These are phyloP conservation scores for Skeletonema grethae DNA, from an alignment of 108 stramenopile genomes.

Conservation along the genomic window DNA sequence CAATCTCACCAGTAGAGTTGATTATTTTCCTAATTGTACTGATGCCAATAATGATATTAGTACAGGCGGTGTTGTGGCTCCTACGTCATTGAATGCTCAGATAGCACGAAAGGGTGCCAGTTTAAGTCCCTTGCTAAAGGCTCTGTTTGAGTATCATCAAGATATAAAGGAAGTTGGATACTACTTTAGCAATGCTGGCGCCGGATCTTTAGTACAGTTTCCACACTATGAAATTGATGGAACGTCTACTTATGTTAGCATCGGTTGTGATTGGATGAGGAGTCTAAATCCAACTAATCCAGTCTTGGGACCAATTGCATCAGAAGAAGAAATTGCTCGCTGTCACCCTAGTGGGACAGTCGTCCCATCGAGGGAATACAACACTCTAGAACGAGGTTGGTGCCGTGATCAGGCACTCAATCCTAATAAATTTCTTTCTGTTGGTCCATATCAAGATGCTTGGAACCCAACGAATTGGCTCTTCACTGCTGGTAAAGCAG, in stretches of 20 bases:
- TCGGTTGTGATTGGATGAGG: slow-evolving; percentile 67
- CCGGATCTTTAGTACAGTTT: slow-evolving; percentile 47
- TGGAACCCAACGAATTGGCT: slow-evolving; percentile 26
- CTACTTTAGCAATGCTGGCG: slow-evolving; percentile 57
- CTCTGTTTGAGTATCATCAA: slow-evolving; percentile 55
- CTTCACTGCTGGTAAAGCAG: slow-evolving; percentile 34
- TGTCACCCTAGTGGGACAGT: slow-evolving; percentile 48
- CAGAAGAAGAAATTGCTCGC: slow-evolving; percentile 47
- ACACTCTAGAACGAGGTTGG: slow-evolving; percentile 62
- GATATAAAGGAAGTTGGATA: slow-evolving; percentile 30
- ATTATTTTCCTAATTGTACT: slow-evolving; percentile 51
- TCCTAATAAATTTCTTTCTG: slow-evolving; percentile 24
- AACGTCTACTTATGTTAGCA: slow-evolving; percentile 26
- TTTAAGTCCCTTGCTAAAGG: slow-evolving; percentile 46
- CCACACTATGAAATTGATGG: slow-evolving; percentile 29
- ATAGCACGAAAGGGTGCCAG: slow-evolving; percentile 45
- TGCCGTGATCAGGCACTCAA: slow-evolving; percentile 55
- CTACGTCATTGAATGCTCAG: slow-evolving; percentile 28
- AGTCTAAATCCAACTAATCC: slow-evolving; percentile 31
- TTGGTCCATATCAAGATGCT: slow-evolving; percentile 48
- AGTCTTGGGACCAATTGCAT: slow-evolving; percentile 43
- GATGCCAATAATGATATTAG: slow-evolving; percentile 50
- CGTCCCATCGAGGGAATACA: slow-evolving; percentile 48
- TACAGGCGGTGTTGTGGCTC: slow-evolving; percentile 47
- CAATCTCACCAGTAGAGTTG: neutral